Percentiles rank a stretch among this genome's conserved stretches.
Evolutionary conservation across 495 filamentous ascomycete species (phyloP).

Genomic region (Penicillium steckii): DNA sequence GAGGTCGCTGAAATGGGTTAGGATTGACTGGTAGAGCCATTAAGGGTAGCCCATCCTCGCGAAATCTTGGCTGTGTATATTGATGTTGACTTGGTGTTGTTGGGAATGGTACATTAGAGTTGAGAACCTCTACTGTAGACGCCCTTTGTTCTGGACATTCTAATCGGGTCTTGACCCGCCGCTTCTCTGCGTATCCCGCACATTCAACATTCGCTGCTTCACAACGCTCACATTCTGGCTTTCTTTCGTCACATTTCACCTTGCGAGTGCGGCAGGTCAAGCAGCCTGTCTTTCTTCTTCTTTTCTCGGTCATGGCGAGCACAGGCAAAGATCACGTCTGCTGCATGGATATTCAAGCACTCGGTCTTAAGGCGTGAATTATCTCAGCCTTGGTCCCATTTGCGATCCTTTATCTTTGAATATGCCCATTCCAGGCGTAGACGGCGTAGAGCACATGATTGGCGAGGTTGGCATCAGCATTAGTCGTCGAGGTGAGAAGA

Average conservation of each 20-base stretch:
- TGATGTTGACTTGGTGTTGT: background rate
- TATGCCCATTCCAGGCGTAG: background rate
- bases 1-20: constrained; percentile 6
- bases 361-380: background rate
- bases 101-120: background rate
- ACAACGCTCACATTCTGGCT: constrained; percentile 8
- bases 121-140: background rate
- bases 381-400: background rate
- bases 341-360: background rate
- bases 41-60: constrained; percentile 2
- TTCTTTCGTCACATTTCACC: constrained; percentile 12
- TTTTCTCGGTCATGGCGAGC: background rate
- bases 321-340: background rate
- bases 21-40: constrained; percentile 9
- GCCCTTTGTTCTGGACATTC: background rate
- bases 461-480: background rate
- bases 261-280: constrained; percentile 11
- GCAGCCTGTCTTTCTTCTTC: constrained; percentile 7
- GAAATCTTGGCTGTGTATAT: background rate
- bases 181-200: constrained; percentile 8
- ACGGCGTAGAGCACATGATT: background rate
- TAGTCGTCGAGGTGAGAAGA: background rate
- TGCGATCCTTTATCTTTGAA: background rate
- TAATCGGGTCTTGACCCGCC: background rate
- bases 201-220: constrained; percentile 9